A percentile compares a stretch with the other conserved stretches of the same genome.
phyloP scores from a whole-genome alignment of 2,329 filamentous ascomycete genomes.

The Lachnellula hyalina region DNA sequence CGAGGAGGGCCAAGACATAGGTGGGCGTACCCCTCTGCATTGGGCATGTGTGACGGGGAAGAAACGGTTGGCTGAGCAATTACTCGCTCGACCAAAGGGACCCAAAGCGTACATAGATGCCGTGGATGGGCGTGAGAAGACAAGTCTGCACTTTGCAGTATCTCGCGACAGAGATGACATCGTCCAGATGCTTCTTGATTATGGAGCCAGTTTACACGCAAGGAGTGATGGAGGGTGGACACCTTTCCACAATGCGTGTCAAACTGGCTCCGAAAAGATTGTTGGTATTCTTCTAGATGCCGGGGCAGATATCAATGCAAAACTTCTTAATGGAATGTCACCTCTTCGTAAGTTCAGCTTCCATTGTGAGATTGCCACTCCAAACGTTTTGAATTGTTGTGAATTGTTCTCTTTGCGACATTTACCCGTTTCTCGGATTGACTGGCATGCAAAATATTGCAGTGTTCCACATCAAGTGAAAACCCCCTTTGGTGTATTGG shows the following conservation, averaged over 20 bases:
- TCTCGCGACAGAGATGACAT: slow-evolving; percentile 22
- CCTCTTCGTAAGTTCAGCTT: slow-evolving; percentile 13
- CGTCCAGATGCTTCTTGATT: slow-evolving; percentile 19
- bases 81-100: slow-evolving; percentile 16
- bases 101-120: slow-evolving; percentile 18
- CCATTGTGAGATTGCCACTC: not conserved
- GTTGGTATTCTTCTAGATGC: slow-evolving; percentile 17
- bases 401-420: no score
- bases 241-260: slow-evolving; percentile 23
- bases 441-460: no score
- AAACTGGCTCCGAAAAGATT: slow-evolving; percentile 20
- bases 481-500: no score
- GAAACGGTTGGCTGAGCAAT: slow-evolving; percentile 16
- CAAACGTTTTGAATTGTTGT: no score
- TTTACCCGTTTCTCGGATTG: no score
- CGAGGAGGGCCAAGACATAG: slow-evolving; percentile 18
- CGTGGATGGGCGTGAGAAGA: slow-evolving; percentile 22
- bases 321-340: slow-evolving; percentile 23
- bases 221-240: slow-evolving; percentile 22
- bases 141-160: slow-evolving; percentile 19
- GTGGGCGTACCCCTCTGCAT: slow-evolving; percentile 20
- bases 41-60: slow-evolving; percentile 27
- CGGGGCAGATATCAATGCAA: slow-evolving; percentile 23
- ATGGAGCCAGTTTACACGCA: slow-evolving; percentile 15
- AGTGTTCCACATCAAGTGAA: no score